Evolutionary conservation across 1,284 basidiomycete species (phyloP), one percentile per base, ranked within the genome.

Genomic region (Anthracocystis panici-leucophaei): DNA sequence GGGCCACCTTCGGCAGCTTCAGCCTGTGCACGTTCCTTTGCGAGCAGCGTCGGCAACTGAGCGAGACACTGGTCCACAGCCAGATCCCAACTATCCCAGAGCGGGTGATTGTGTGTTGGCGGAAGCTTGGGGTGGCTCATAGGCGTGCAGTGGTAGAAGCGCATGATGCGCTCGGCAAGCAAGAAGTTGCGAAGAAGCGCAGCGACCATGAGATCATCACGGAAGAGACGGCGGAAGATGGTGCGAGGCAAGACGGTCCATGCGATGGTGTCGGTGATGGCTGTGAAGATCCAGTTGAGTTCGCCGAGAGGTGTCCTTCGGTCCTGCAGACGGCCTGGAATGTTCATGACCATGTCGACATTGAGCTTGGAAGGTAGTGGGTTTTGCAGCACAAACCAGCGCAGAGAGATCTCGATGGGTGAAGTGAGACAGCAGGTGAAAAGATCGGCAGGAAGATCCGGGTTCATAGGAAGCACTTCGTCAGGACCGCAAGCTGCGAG

Each of bases 281-380:
- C 94, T 2, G 94, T 98, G 87, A 99, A 98, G 79, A 99, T 98
- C 96, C 97, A 99, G 86, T 97, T 97, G 29, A 99, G 90, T 86
- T 99, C 96, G 57, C 96, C 96, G 2, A 99, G 88, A 0, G 96
- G 96, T 3, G 97, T 98, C 25, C 95, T 90, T 35, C 96, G 90
- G 83, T 99, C 96, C 86, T 97, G 97, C 68, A 99, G 89, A 81
- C 97, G 94, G 5, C 97, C 96, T 0, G 96, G 97, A 20, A 99
- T 90, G 83, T 95, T 92, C 89, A 95, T 91, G 41, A 97, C 92
- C 91, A 95, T 93, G 81, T 98, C 95, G 33, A 92, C 89, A 77
- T 88, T 88, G 75, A 88, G 86, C 52, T 82, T 78, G 54, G 81
- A 82, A 42, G 87, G 87, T 51, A 89, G 86, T 20, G 94, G 92